A percentile compares a stretch with the other conserved stretches of the same genome.
These are phyloP conservation scores for Salvia miltiorrhiza DNA, from an alignment of 257 asterid species.

Conservation along the genomic window DNA sequence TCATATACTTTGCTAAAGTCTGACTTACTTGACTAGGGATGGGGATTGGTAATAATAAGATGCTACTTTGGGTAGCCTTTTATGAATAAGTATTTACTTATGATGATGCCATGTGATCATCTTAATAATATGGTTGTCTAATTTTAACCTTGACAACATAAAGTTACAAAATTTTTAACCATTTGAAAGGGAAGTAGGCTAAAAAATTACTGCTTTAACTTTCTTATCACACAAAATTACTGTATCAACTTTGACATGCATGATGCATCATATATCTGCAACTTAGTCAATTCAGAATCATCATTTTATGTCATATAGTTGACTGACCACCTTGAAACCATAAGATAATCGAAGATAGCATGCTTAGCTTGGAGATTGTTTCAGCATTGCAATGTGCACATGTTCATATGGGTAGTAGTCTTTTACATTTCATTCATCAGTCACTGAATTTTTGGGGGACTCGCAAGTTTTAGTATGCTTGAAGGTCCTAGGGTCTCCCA, in stretches of 20 bases:
- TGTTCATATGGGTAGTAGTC: neutral
- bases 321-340: neutral
- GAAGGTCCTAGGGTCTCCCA: too few relatives aligned
- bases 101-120: neutral
- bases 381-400: too few relatives aligned
- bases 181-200: neutral
- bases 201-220: neutral
- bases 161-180: neutral
- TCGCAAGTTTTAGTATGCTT: too few relatives aligned
- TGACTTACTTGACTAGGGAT: neutral
- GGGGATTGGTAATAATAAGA: neutral
- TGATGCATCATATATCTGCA: neutral
- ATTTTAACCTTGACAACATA: neutral
- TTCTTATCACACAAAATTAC: neutral
- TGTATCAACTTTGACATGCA: conserved; percentile 2
- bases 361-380: too few relatives aligned
- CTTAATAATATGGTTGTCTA: neutral
- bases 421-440: neutral
- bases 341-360: neutral
- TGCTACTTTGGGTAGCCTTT: neutral
- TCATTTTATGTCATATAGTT: neutral
- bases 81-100: neutral
- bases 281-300: conserved; percentile 1
- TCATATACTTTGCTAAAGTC: neutral
- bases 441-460: neutral